Percentiles rank a stretch among this genome's conserved stretches.
Conservation (phyloP, 164 flowering plant species). For the Sextonia rubra region DNA sequence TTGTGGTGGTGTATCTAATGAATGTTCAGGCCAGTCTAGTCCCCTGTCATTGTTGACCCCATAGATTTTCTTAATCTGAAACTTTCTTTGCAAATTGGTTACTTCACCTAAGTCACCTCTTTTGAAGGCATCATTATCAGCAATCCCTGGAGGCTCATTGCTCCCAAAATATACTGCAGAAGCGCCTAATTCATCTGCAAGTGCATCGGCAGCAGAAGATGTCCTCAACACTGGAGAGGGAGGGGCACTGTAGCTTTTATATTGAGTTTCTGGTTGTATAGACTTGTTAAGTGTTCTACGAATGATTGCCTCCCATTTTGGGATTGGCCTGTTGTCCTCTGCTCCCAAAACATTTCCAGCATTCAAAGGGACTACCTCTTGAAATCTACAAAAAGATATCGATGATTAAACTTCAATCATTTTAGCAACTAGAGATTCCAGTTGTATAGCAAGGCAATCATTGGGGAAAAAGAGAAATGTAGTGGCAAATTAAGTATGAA, state of each 20-base stretch:
- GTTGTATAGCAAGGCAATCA: not conserved
- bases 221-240: constrained; percentile 76
- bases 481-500: too few species aligned
- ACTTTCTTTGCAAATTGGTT: constrained; percentile 20
- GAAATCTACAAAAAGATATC: constrained; percentile 54
- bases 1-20: constrained; percentile 51
- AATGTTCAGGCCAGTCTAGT: constrained; percentile 77
- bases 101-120: constrained; percentile 16
- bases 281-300: constrained; percentile 75
- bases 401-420: not conserved
- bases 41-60: constrained; percentile 39
- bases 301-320: constrained; percentile 87
- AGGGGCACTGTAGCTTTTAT: constrained; percentile 81
- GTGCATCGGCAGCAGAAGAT: constrained; percentile 55
- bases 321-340: constrained; percentile 62
- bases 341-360: constrained; percentile 58
- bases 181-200: constrained; percentile 40
- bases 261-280: constrained; percentile 45
- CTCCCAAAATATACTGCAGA: constrained; percentile 25
- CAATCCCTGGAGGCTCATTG: constrained; percentile 17
- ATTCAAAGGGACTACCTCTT: constrained; percentile 50
- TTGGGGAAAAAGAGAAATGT: not conserved
- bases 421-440: too few species aligned
- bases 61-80: constrained; percentile 40
- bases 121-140: constrained; percentile 16